These are phyloP conservation scores for Candida fluviatilis DNA, from an alignment of 805 yeast genomes.

Conservation along the genomic window DNA sequence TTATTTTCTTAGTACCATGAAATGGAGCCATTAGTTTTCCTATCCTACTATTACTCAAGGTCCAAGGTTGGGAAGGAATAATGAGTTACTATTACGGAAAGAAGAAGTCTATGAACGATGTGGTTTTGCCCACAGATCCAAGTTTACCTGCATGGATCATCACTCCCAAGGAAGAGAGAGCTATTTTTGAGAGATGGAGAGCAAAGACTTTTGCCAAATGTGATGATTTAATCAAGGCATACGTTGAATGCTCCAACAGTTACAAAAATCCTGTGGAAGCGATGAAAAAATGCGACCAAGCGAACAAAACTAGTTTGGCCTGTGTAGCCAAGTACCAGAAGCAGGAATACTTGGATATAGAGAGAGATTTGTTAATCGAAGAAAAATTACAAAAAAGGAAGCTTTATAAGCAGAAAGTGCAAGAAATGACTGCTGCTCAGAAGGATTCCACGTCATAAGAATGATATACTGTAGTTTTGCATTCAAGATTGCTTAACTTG, in stretches of 20 bases:
- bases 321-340: slow-evolving; percentile 63
- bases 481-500: too few relatives aligned
- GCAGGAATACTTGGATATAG: slow-evolving; percentile 62
- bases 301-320: slow-evolving; percentile 52
- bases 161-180: slow-evolving; percentile 72
- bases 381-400: slow-evolving; percentile 40
- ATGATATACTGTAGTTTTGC: too few relatives aligned
- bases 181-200: slow-evolving; percentile 68
- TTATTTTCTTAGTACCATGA: too few relatives aligned
- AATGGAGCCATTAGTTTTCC: too few relatives aligned
- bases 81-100: slow-evolving; percentile 21
- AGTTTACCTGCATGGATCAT: slow-evolving; percentile 70
- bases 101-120: slow-evolving; percentile 33
- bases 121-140: slow-evolving; percentile 39
- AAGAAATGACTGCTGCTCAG: slow-evolving; percentile 1
- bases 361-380: slow-evolving; percentile 59
- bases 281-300: slow-evolving; percentile 60
- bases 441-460: too few relatives aligned
- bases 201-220: slow-evolving; percentile 61
- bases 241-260: slow-evolving; percentile 61
- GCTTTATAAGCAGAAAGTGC: slow-evolving; percentile 6
- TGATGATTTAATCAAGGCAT: slow-evolving; percentile 64
- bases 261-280: slow-evolving; percentile 57
- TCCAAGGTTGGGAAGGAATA: neutral
- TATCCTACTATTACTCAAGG: too few relatives aligned